Percentiles rank a stretch among this genome's conserved stretches.
phyloP scores from a whole-genome alignment of 2,329 filamentous ascomycete genomes.

The Diaporthe sp. region DNA sequence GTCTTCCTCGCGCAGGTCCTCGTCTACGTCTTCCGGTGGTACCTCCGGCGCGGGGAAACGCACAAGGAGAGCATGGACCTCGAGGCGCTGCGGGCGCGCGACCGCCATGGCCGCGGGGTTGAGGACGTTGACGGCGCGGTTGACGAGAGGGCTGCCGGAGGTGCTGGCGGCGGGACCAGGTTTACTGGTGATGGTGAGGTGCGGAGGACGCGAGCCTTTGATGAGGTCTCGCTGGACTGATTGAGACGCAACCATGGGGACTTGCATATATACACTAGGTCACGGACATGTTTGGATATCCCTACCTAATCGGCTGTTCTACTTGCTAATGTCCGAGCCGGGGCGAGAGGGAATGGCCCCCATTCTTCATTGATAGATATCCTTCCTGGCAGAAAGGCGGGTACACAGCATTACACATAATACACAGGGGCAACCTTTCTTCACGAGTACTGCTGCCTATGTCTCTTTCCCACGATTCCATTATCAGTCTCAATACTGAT shows the following conservation, averaged over 20 bases:
- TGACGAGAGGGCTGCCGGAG: neutral
- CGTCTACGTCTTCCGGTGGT: constrained; percentile 63
- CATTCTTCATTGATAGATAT: neutral
- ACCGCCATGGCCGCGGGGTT: neutral
- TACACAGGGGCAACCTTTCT: neutral
- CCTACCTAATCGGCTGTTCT: neutral
- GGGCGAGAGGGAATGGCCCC: neutral
- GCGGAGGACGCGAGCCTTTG: neutral
- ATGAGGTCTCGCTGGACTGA: constrained; percentile 10
- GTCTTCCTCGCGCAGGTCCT: constrained; percentile 61
- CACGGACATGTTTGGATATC: neutral
- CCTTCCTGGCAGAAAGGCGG: neutral
- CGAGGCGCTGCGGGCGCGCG: constrained; percentile 39
- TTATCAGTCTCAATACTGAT: neutral
- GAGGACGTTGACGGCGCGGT: constrained; percentile 18
- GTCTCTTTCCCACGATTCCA: neutral
- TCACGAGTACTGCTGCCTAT: neutral
- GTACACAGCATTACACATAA: neutral
- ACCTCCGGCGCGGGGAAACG: constrained; percentile 48
- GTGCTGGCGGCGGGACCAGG: neutral
- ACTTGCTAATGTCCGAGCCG: neutral
- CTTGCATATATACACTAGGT: neutral
- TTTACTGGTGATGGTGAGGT: neutral
- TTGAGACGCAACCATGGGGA: neutral
- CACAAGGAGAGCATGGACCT: constrained; percentile 35